Evolutionary conservation across 1,284 basidiomycete genomes (phyloP).

Genomic region (Amylostereum chailletii): DNA sequence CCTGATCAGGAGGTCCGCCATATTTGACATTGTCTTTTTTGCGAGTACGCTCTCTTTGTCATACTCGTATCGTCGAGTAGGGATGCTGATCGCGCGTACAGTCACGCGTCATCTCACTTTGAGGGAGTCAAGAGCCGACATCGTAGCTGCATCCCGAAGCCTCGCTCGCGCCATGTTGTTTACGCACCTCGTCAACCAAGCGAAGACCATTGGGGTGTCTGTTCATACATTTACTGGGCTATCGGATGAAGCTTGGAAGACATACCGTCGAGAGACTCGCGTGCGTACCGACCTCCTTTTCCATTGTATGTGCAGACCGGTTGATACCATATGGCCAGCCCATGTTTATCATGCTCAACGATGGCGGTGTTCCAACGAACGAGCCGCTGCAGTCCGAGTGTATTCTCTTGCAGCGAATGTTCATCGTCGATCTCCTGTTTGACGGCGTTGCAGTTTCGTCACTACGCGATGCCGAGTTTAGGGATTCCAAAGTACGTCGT

Average conservation of each 20-base stretch:
- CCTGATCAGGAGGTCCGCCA: conserved; percentile 38
- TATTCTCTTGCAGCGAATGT: conserved; percentile 37
- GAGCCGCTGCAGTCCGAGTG: conserved; percentile 15
- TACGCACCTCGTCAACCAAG: conserved; percentile 41
- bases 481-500: conserved; percentile 49
- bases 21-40: conserved; percentile 60
- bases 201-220: conserved; percentile 28
- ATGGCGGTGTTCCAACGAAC: conserved; percentile 27
- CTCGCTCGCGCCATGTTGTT: conserved; percentile 45
- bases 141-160: conserved; percentile 33
- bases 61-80: too few species aligned
- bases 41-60: conserved; percentile 28
- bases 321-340: conserved; percentile 30
- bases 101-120: conserved; percentile 33
- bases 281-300: conserved; percentile 18
- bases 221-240: conserved; percentile 37
- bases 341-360: conserved; percentile 56
- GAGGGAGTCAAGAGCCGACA: conserved; percentile 25
- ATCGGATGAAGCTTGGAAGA: conserved; percentile 38
- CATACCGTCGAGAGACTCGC: conserved; percentile 33
- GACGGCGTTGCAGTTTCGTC: conserved; percentile 42
- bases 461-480: conserved; percentile 44
- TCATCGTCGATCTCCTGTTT: conserved; percentile 38
- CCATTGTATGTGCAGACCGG: neutral
- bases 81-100: conserved; percentile 13